phyloP scores from a whole-genome alignment of 768 basidiomycete genomes.

The Clitopilus passeckerianus region DNA sequence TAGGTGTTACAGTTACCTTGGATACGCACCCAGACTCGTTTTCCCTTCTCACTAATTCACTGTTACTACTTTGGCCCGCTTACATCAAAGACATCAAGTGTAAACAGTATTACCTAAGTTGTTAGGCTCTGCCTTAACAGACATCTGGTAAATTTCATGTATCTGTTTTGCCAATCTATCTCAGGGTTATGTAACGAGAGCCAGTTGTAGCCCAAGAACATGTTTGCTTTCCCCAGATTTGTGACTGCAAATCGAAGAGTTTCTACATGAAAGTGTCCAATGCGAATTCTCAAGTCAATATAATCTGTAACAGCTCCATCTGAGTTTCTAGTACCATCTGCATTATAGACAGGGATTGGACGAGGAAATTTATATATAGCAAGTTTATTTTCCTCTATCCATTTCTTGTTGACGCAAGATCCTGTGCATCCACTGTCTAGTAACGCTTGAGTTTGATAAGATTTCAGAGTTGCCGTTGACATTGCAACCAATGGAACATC shows the following conservation, averaged over 20 bases:
- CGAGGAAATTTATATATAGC: neutral
- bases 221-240: constrained; percentile 6
- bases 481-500: neutral
- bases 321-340: constrained; percentile 13
- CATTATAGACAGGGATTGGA: constrained; percentile 16
- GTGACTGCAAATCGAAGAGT: constrained; percentile 13
- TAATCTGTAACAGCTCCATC: constrained; percentile 11
- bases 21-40: no score
- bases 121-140: no score
- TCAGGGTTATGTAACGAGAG: constrained; percentile 15
- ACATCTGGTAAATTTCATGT: constrained; percentile 8
- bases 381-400: neutral
- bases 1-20: no score
- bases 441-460: neutral
- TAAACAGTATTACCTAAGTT: no score
- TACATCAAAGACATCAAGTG: no score
- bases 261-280: constrained; percentile 13
- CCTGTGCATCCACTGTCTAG: neutral
- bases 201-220: constrained; percentile 14
- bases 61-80: no score
- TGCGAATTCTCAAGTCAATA: constrained; percentile 12
- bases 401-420: neutral
- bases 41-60: no score
- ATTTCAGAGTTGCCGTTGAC: neutral
- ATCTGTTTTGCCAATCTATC: constrained; percentile 11